These are phyloP conservation scores for Cryoendolithus antarcticus DNA, from an alignment of 2,329 filamentous ascomycete species.

Conservation along the genomic window DNA sequence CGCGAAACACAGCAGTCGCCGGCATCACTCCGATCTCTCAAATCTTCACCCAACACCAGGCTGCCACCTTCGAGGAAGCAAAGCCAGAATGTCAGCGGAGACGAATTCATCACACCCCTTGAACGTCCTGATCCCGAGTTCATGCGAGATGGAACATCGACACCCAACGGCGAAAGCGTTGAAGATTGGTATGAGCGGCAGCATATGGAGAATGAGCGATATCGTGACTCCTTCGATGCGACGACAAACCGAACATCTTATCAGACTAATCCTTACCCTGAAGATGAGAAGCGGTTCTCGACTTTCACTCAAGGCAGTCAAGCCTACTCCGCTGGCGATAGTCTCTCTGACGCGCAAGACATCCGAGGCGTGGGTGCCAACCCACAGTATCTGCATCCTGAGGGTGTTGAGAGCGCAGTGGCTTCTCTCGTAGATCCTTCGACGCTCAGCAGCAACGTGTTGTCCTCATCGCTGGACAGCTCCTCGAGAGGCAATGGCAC, in stretches of 20 bases:
- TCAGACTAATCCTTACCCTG: constrained; percentile 38
- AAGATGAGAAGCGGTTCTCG: constrained; percentile 41
- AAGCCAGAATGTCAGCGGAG: constrained; percentile 40
- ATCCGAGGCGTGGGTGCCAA: constrained; percentile 61
- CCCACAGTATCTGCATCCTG: constrained; percentile 58
- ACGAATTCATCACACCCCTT: constrained; percentile 22
- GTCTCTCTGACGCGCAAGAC: constrained; percentile 39
- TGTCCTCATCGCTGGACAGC: constrained; percentile 10
- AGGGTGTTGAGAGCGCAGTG: constrained; percentile 76
- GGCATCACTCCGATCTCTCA: constrained; percentile 46
- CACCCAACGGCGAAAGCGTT: constrained; percentile 24
- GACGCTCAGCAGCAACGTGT: constrained; percentile 41
- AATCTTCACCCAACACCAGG: constrained; percentile 46
- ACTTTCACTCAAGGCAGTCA: constrained; percentile 42
- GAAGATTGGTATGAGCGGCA: constrained; percentile 40
- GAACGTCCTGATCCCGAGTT: constrained; percentile 34
- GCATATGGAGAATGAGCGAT: constrained; percentile 48
- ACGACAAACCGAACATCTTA: constrained; percentile 23
- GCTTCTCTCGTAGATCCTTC: constrained; percentile 83
- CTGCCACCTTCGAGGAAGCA: constrained; percentile 40
- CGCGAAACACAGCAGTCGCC: constrained; percentile 39
- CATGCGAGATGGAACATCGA: constrained; percentile 28
- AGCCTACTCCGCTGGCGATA: constrained; percentile 23
- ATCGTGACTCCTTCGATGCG: constrained; percentile 32
- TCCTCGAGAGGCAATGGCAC: constrained; percentile 7